phyloP scores from a whole-genome alignment of 768 basidiomycete genomes.

The Exidia glandulosa region DNA sequence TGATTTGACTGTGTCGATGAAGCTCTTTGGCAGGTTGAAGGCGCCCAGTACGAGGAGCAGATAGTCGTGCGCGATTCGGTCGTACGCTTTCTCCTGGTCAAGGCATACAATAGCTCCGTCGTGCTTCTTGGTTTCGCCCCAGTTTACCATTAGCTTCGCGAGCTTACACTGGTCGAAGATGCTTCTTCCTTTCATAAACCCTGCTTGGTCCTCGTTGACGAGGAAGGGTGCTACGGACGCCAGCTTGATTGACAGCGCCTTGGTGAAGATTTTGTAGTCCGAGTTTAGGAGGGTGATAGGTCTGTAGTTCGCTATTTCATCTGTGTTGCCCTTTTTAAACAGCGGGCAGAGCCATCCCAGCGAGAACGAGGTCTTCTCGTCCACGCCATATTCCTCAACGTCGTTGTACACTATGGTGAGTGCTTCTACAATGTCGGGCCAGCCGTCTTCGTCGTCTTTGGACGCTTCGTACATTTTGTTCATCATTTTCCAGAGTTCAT shows the following conservation, averaged over 20 bases:
- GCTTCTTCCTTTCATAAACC: constrained; percentile 23
- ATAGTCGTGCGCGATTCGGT: constrained; percentile 12
- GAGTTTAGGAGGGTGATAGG: constrained; percentile 18
- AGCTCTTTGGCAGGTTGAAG: constrained; percentile 2
- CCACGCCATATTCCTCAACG: constrained; percentile 21
- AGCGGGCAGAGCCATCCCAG: constrained; percentile 26
- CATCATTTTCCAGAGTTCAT: not conserved
- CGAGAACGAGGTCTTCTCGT: constrained; percentile 9
- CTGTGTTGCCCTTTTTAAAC: constrained; percentile 26
- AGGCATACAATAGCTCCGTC: constrained; percentile 8
- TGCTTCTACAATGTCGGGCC: not conserved
- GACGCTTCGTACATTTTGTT: not conserved
- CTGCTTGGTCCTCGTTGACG: constrained; percentile 27
- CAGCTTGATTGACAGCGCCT: constrained; percentile 12
- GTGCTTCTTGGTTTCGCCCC: constrained; percentile 4
- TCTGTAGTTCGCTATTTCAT: constrained; percentile 9
- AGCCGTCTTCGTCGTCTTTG: not conserved
- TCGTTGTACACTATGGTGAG: constrained; percentile 34
- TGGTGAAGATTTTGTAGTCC: constrained; percentile 23
- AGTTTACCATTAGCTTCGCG: constrained; percentile 2
- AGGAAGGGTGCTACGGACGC: constrained; percentile 5
- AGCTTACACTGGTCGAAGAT: constrained; percentile 8
- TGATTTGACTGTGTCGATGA: constrained; percentile 15
- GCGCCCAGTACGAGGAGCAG: constrained; percentile 5
- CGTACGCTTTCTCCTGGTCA: no score